A percentile compares a stretch with the other conserved stretches of the same genome.
Evolutionary conservation across 164 flowering plant genomes (phyloP).

Genomic region (Magnolia officinalis): DNA sequence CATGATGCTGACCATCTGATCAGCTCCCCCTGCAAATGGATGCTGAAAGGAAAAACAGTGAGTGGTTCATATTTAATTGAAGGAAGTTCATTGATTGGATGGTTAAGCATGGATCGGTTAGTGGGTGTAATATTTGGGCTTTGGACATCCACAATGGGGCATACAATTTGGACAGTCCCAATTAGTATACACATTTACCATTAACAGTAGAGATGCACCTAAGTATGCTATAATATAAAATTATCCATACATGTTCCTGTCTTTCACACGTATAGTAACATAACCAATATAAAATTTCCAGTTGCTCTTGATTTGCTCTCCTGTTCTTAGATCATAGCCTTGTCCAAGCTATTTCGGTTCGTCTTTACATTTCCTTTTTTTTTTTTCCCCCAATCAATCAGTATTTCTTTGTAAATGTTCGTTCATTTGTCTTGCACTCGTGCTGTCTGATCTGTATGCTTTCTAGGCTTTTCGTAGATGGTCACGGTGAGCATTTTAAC

Average conservation of each 20-base stretch:
- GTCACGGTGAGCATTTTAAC: not conserved
- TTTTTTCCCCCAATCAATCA: not conserved
- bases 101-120: not conserved
- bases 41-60: not conserved
- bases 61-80: not conserved
- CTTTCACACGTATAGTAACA: too few species aligned
- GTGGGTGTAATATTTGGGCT: not conserved
- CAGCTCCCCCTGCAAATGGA: too few species aligned
- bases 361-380: too few species aligned
- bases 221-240: too few species aligned
- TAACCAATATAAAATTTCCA: too few species aligned
- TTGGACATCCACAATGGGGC: not conserved
- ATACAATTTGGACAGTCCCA: not conserved
- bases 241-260: too few species aligned
- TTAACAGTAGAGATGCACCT: not conserved
- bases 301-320: too few species aligned
- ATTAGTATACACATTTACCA: not conserved
- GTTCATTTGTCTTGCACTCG: not conserved
- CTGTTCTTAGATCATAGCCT: too few species aligned
- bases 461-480: not conserved
- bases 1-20: too few species aligned
- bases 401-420: not conserved
- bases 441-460: not conserved
- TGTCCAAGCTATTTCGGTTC: too few species aligned
- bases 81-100: not conserved